Evolutionary conservation across 352 stramenopile genomes (phyloP).

Genomic region (Globisporangium apiculatum): DNA sequence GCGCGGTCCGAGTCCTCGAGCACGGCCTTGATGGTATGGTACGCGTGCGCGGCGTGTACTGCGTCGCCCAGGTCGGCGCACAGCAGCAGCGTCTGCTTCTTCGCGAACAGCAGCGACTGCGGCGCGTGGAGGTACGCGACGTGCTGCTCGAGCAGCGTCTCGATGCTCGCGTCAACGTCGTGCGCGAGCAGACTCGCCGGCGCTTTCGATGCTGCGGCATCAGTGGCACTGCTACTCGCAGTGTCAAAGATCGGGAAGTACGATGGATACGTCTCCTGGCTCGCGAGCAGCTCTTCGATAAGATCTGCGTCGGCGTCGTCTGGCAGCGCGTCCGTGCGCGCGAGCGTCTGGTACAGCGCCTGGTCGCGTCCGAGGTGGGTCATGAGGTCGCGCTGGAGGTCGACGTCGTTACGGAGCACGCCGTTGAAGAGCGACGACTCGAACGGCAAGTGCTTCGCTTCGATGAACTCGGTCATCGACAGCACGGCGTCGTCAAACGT

Average conservation of each 20-base stretch:
- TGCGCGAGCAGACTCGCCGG: conserved; percentile 32
- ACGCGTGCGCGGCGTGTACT: conserved; percentile 47
- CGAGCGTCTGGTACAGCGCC: conserved; percentile 59
- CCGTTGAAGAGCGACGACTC: conserved; percentile 84
- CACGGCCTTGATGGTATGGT: conserved; percentile 48
- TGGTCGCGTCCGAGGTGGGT: conserved; percentile 77
- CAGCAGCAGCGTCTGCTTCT: conserved; percentile 74
- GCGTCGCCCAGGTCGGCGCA: conserved; percentile 40
- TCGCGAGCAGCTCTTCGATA: conserved; percentile 49
- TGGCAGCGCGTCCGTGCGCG: conserved; percentile 34
- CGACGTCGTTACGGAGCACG: conserved; percentile 55
- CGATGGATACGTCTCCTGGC: conserved; percentile 52
- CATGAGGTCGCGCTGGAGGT: conserved; percentile 76
- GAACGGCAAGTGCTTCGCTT: conserved; percentile 73
- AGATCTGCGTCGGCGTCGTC: conserved; percentile 70
- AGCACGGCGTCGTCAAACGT: conserved; percentile 52
- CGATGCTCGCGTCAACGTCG: conserved; percentile 51
- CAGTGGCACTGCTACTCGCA: background rate
- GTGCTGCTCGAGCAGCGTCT: conserved; percentile 32
- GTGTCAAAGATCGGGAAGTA: conserved; percentile 60
- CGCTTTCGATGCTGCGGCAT: background rate
- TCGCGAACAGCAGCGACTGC: conserved; percentile 34
- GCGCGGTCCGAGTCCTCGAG: conserved; percentile 60
- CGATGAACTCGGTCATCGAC: conserved; percentile 70
- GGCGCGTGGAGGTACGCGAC: conserved; percentile 56